phyloP scores from a whole-genome alignment of 208 protist species.

The Trypanosoma vivax region DNA sequence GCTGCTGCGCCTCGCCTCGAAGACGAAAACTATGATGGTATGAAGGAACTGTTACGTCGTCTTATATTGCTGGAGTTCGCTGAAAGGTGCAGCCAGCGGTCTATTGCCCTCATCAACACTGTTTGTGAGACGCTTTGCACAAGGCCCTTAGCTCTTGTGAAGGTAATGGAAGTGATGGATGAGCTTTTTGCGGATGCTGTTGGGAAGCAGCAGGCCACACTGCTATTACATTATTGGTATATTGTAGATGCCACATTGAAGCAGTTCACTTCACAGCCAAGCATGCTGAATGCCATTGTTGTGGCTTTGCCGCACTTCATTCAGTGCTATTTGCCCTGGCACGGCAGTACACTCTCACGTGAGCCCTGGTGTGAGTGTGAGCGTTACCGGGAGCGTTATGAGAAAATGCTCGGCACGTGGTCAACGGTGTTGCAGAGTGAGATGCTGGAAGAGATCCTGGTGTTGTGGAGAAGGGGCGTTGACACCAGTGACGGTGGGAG shows the following conservation, averaged over 20 bases:
- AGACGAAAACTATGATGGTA: neutral
- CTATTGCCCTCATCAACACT: conserved; percentile 3
- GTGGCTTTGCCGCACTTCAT: conserved; percentile 14
- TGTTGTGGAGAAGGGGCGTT: conserved; percentile 3
- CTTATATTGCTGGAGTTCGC: conserved; percentile 12
- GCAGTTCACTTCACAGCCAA: conserved; percentile 1
- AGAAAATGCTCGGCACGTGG: conserved; percentile 12
- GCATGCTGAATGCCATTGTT: conserved; percentile 9
- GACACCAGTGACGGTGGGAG: neutral
- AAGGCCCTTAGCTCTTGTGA: conserved; percentile 5
- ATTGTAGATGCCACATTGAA: conserved; percentile 15
- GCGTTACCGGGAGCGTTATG: neutral
- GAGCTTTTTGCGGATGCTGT: conserved; percentile 10
- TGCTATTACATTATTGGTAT: conserved; percentile 12
- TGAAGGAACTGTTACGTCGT: conserved; percentile 16
- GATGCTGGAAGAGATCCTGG: conserved; percentile 7
- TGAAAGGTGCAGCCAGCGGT: conserved; percentile 12
- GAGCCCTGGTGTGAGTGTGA: conserved; percentile 5
- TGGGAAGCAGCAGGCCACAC: neutral
- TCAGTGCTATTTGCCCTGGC: conserved; percentile 11
- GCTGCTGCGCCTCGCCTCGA: neutral
- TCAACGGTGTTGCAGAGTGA: neutral
- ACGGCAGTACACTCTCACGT: conserved; percentile 1
- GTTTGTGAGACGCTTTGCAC: conserved; percentile 10
- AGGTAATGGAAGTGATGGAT: conserved; percentile 18